Conservation (phyloP, 768 basidiomycete species). For the Tylopilus plumbeoviolaceoides region DNA sequence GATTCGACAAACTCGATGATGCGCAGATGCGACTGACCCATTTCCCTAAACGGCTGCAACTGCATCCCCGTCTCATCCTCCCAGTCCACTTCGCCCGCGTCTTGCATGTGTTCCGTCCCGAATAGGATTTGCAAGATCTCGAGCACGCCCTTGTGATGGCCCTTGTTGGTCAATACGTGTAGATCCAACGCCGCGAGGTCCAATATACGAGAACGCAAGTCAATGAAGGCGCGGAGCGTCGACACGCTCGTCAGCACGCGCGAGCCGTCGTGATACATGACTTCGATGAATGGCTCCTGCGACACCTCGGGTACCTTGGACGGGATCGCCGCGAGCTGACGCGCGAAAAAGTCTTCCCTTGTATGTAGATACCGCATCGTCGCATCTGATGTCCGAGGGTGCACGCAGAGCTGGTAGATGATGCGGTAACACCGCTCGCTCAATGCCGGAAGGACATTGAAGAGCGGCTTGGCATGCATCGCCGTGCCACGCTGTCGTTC, state of each 20-base stretch:
- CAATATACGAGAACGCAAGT: constrained; percentile 78
- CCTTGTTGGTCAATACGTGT: constrained; percentile 77
- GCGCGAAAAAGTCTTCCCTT: constrained; percentile 82
- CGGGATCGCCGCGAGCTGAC: constrained; percentile 78
- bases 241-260: constrained; percentile 64
- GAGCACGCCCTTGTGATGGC: constrained; percentile 66
- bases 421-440: constrained; percentile 85
- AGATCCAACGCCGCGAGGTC: constrained; percentile 86
- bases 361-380: constrained; percentile 84
- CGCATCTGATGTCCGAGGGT: constrained; percentile 75
- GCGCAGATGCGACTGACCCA: constrained; percentile 78
- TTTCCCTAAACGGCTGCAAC: constrained; percentile 59
- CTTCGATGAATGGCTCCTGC: constrained; percentile 48
- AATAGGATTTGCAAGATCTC: constrained; percentile 82
- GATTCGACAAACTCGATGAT: constrained; percentile 89
- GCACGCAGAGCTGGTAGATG: constrained; percentile 83
- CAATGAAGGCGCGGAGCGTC: constrained; percentile 71
- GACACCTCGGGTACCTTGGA: constrained; percentile 51
- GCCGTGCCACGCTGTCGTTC: constrained; percentile 27
- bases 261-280: constrained; percentile 68
- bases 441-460: constrained; percentile 62
- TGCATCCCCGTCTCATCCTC: constrained; percentile 35
- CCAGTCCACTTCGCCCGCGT: constrained; percentile 34
- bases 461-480: constrained; percentile 46
- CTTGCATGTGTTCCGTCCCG: constrained; percentile 53